Percentiles rank a stretch among this genome's conserved stretches.
Conservation (phyloP, 169 alveolate genomes). For the Cryptosporidium muris region DNA sequence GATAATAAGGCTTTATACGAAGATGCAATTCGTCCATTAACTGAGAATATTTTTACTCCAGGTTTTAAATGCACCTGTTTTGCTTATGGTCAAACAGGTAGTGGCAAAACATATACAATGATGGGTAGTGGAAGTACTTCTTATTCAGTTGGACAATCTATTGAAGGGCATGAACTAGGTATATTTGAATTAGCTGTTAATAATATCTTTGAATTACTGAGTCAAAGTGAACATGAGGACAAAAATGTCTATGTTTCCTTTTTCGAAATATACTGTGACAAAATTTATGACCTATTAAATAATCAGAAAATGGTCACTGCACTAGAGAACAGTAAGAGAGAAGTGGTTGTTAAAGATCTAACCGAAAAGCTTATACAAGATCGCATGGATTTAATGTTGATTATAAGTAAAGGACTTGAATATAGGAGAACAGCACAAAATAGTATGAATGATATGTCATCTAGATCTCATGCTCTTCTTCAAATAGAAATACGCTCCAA, state of each 20-base stretch:
- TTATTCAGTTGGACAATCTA: constrained; percentile 63
- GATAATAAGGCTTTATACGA: constrained; percentile 86
- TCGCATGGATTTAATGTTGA: constrained; percentile 88
- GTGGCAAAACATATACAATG: constrained; percentile 98
- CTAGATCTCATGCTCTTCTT: constrained; percentile 98
- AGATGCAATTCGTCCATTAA: constrained; percentile 90
- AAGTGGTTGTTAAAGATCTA: constrained; percentile 93
- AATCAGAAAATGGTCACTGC: constrained; percentile 88
- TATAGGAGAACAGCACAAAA: constrained; percentile 94
- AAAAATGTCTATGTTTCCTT: constrained; percentile 90
- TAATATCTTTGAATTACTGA: constrained; percentile 87
- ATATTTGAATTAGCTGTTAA: constrained; percentile 92
- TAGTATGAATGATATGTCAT: constrained; percentile 96
- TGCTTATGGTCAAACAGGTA: constrained; percentile 97
- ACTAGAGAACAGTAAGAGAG: constrained; percentile 90
- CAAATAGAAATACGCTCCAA: constrained; percentile 81
- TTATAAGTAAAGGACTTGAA: constrained; percentile 87
- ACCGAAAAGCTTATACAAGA: constrained; percentile 84
- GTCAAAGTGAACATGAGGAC: constrained; percentile 75
- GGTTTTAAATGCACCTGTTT: constrained; percentile 94
- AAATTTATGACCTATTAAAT: constrained; percentile 96
- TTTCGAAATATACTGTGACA: constrained; percentile 99
- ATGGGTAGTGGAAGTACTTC: constrained; percentile 87
- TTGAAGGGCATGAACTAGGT: constrained; percentile 83
- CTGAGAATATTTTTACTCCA: constrained; percentile 89